phyloP scores from a whole-genome alignment of 192 early-diverging fungal genomes.

The Phlyctochytrium planicorne region DNA sequence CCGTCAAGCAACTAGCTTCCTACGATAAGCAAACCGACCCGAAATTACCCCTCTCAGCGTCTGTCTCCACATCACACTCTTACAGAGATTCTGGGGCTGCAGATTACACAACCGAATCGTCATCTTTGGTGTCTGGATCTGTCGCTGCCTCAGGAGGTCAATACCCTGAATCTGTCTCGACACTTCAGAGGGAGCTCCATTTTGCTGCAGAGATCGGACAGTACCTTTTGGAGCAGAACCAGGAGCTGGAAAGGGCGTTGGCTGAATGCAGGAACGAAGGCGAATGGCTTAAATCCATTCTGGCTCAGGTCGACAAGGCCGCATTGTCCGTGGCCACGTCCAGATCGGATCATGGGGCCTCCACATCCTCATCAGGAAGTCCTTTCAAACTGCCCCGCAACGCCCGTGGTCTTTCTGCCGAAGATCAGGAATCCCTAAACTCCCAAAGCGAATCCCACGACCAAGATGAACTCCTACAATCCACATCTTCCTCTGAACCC shows the following conservation, averaged over 20 bases:
- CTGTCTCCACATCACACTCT: no score
- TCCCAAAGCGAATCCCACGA: not conserved
- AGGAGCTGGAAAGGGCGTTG: conserved; percentile 9
- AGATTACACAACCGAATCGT: no score
- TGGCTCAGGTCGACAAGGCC: conserved; percentile 11
- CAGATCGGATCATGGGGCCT: not conserved
- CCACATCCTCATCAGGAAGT: no score
- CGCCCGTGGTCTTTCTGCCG: not conserved
- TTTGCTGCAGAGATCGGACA: conserved; percentile 27
- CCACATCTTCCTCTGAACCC: not conserved
- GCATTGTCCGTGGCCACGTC: not conserved
- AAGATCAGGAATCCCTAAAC: not conserved
- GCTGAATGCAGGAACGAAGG: conserved; percentile 2
- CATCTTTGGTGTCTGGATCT: no score
- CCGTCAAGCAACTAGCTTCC: no score
- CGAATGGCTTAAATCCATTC: conserved; percentile 11
- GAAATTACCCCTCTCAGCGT: no score
- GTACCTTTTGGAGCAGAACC: conserved; percentile 28
- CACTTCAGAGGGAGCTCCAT: conserved; percentile 14
- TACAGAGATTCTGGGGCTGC: no score
- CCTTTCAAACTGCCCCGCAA: not conserved
- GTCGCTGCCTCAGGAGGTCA: no score
- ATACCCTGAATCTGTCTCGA: conserved; percentile 11
- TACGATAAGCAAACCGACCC: no score
- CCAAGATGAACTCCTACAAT: not conserved